A percentile compares a stretch with the other conserved stretches of the same genome.
Conservation (phyloP, 768 basidiomycete species). For the Phylloporus scabripes region DNA sequence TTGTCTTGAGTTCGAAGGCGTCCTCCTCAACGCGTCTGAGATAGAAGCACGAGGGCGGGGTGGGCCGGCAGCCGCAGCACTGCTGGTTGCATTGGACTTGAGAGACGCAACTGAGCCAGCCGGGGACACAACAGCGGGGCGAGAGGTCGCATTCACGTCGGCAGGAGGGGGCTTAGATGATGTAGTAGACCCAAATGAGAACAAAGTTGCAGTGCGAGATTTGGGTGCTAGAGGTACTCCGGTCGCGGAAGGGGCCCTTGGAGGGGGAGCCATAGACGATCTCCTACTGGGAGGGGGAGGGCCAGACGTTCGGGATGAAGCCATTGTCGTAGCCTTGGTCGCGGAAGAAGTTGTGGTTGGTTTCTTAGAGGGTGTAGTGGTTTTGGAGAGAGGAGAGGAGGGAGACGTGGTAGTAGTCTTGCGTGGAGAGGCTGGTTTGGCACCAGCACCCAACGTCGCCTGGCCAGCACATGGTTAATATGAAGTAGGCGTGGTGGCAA, state of each 20-base stretch:
- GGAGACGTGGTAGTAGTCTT: slow-evolving; percentile 37
- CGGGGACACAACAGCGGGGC: slow-evolving; percentile 54
- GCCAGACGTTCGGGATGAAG: slow-evolving; percentile 28
- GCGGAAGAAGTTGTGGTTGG: slow-evolving; percentile 24
- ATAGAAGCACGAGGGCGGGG: slow-evolving; percentile 60
- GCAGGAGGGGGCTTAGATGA: slow-evolving; percentile 17
- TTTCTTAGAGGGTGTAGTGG: slow-evolving; percentile 29
- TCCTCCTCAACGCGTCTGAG: slow-evolving; percentile 58
- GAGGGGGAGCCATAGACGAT: slow-evolving; percentile 27
- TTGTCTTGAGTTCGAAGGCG: slow-evolving; percentile 38
- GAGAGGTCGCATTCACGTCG: slow-evolving; percentile 30
- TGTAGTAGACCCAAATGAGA: slow-evolving; percentile 22
- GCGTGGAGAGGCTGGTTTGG: slow-evolving; percentile 39
- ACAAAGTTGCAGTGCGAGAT: slow-evolving; percentile 32
- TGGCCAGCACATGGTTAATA: slow-evolving; percentile 32
- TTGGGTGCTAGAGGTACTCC: slow-evolving; percentile 33
- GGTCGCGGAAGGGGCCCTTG: slow-evolving; percentile 37
- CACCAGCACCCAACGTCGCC: slow-evolving; percentile 61
- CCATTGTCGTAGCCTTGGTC: slow-evolving; percentile 32
- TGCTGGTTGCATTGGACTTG: slow-evolving; percentile 34
- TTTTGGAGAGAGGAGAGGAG: slow-evolving; percentile 30
- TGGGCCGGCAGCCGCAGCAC: slow-evolving; percentile 19
- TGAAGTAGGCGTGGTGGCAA: slow-evolving; percentile 17
- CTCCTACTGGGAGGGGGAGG: slow-evolving; percentile 32
- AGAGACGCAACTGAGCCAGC: slow-evolving; percentile 45